Conservation (phyloP, 305 asterid genomes). For the Fraxinus floribunda region DNA sequence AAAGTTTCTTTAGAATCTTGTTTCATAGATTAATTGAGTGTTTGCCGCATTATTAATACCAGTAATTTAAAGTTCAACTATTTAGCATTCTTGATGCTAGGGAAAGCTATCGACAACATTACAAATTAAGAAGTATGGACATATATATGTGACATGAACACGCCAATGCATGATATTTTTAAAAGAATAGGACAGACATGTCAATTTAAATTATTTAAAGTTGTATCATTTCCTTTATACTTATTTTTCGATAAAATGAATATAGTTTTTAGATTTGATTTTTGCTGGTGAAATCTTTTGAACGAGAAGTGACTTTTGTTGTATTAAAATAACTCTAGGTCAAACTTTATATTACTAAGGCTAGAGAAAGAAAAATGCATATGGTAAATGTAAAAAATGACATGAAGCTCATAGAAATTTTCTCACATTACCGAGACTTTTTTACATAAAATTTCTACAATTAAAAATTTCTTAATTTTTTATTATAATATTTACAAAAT, state of each 20-base stretch:
- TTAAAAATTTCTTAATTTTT: not conserved
- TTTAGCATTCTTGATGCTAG: not conserved
- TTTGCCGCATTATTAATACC: not conserved
- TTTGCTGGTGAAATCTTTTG: not conserved
- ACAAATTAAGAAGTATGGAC: not conserved
- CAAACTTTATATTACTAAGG: not conserved
- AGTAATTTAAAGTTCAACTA: not conserved
- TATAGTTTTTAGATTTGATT: not conserved
- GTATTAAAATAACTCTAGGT: not conserved
- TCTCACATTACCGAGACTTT: not conserved
- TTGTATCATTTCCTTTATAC: not conserved
- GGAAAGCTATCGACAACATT: not conserved
- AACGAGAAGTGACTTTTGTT: not conserved
- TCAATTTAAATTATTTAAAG: not conserved
- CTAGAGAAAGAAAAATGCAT: not conserved
- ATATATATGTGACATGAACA: not conserved
- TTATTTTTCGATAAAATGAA: not conserved
- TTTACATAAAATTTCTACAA: not conserved
- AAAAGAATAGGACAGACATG: not conserved
- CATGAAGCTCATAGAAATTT: not conserved
- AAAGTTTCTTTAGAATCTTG: not conserved
- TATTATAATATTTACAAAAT: not conserved
- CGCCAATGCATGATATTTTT: not conserved
- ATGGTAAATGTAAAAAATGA: not conserved
- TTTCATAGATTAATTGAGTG: constrained; percentile 2